A percentile compares a stretch with the other conserved stretches of the same genome.
These are phyloP conservation scores for Drechslerella dactyloides DNA, from an alignment of 2,329 filamentous ascomycete species.

Conservation along the genomic window DNA sequence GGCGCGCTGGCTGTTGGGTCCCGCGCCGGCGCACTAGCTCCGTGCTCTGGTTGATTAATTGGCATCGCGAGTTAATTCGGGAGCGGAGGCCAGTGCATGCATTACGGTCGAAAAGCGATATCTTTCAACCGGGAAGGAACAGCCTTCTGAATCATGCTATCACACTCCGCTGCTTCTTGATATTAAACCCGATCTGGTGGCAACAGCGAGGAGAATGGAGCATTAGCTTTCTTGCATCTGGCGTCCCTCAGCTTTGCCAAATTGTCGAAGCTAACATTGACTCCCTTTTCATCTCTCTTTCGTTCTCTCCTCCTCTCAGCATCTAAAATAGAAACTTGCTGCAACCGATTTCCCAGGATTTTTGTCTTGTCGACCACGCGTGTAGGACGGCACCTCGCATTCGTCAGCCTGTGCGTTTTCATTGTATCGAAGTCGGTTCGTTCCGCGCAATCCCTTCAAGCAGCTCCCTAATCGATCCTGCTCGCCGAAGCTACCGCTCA, in stretches of 20 bases:
- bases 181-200: slow-evolving; percentile 23
- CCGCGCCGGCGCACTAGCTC: too few relatives aligned
- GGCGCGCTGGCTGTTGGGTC: too few relatives aligned
- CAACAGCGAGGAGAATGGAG: slow-evolving; percentile 3
- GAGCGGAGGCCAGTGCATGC: slow-evolving; percentile 6
- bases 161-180: slow-evolving; percentile 26
- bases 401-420: slow-evolving; percentile 36
- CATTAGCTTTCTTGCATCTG: background rate
- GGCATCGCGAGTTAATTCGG: background rate
- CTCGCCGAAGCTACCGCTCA: slow-evolving; percentile 11
- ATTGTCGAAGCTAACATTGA: too few relatives aligned
- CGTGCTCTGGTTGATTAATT: slow-evolving; percentile 5
- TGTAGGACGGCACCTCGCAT: slow-evolving; percentile 13
- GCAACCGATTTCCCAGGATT: background rate
- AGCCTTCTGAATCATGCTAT: slow-evolving; percentile 19
- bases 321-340: slow-evolving; percentile 12
- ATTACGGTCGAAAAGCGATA: slow-evolving; percentile 22
- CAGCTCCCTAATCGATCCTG: slow-evolving; percentile 44
- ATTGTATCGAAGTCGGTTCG: slow-evolving; percentile 8
- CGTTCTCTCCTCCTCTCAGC: background rate
- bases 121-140: slow-evolving; percentile 27
- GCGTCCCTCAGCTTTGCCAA: background rate
- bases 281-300: background rate
- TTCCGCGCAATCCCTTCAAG: slow-evolving; percentile 42
- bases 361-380: background rate